phyloP scores from a whole-genome alignment of 192 early-diverging fungal species.

The Podila horticola region DNA sequence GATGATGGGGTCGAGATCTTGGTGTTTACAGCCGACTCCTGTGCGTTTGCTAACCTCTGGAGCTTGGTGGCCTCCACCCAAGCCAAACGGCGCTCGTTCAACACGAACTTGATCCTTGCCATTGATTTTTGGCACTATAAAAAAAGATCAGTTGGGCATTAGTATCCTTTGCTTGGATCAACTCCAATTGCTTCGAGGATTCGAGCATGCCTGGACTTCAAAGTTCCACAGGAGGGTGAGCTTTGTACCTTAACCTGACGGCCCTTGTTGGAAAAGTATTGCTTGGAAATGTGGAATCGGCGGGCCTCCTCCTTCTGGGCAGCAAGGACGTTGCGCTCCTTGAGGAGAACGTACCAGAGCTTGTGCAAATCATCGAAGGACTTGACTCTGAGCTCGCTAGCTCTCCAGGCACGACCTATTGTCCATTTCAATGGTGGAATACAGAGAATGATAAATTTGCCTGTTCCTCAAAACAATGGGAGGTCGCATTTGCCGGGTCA shows the following conservation, averaged over 20 bases:
- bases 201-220: too few relatives aligned
- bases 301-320: constrained; percentile 76
- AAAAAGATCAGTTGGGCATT: too few relatives aligned
- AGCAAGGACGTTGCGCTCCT: constrained; percentile 86
- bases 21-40: constrained; percentile 36
- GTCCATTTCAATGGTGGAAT: background rate
- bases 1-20: constrained; percentile 23
- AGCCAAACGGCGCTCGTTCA: constrained; percentile 75
- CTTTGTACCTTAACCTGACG: constrained; percentile 69
- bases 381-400: constrained; percentile 90
- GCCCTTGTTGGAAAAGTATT: constrained; percentile 69
- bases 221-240: too few relatives aligned
- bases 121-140: constrained; percentile 81
- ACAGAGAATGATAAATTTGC: background rate
- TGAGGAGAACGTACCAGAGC: constrained; percentile 91
- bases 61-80: constrained; percentile 68
- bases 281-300: constrained; percentile 62
- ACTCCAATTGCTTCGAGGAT: too few relatives aligned
- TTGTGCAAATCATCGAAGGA: constrained; percentile 97
- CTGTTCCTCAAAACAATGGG: background rate
- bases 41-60: constrained; percentile 19
- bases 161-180: too few relatives aligned
- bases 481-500: too few relatives aligned
- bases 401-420: constrained; percentile 88
- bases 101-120: constrained; percentile 84